Evolutionary conservation across 73 alveolate genomes (phyloP).

Genomic region (Paramecium octaurelia): DNA sequence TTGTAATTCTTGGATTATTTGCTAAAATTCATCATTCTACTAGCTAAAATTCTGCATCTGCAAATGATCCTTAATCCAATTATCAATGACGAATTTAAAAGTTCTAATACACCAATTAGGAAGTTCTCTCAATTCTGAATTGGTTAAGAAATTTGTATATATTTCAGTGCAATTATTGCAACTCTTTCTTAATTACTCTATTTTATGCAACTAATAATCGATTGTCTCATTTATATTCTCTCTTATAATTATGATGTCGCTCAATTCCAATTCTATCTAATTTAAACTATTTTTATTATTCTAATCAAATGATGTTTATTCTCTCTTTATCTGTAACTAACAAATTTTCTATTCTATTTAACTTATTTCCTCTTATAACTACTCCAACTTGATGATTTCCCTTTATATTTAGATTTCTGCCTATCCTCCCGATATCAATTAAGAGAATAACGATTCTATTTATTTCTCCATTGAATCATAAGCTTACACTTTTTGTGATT

Average conservation of each 20-base stretch:
- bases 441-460: neutral
- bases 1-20: neutral
- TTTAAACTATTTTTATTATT: neutral
- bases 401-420: neutral
- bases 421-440: neutral
- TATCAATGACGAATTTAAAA: neutral
- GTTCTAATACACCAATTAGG: conserved; percentile 18
- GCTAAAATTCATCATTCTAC: neutral
- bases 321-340: neutral
- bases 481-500: neutral
- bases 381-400: neutral
- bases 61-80: conserved; percentile 9
- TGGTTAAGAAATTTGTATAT: neutral
- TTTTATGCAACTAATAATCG: neutral
- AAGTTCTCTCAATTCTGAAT: conserved; percentile 3
- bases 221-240: conserved; percentile 8
- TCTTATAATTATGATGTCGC: neutral
- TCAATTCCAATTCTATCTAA: neutral
- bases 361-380: neutral
- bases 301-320: neutral
- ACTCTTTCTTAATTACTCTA: neutral
- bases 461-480: neutral
- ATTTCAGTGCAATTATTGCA: neutral
- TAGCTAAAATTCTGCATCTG: neutral
- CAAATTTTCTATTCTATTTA: neutral